Evolutionary conservation across 2,329 filamentous ascomycete species (phyloP), one percentile per base, ranked within the genome.

Genomic region (Penicillium polonicum): DNA sequence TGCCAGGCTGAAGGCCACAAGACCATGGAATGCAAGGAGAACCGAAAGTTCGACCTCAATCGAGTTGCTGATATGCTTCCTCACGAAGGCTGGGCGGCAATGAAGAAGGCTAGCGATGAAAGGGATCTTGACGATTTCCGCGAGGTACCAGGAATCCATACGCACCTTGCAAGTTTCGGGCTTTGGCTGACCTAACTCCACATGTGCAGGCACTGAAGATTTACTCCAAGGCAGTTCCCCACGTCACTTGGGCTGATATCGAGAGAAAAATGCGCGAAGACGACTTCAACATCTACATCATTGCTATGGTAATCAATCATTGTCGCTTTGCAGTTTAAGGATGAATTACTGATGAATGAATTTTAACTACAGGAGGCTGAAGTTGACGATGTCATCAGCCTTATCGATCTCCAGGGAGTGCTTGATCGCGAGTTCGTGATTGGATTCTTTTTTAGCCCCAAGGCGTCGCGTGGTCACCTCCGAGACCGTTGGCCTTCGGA

Each of bases 381-480:
- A 68, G 61, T 74, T 52, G 62, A 66, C 9, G 72, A 76, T 33
- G 77, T 75, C 43, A 78, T 79, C 65, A 83, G 76, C 48, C 74
- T 83, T 25, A 78, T 85, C 61, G 78, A 82, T 59, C 73, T 84
- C 10, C 76, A 83, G 60, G 83, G 83, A 46, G 80, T 82, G 52
- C 64, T 76, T 19, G 77, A 79, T 57, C 79, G 80, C 68, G 78
- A 79, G 59, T 85, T 79, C 57, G 73, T 78, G 27, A 75, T 84
- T 53, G 77, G 77, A 0, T 80, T 82, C 68, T 82, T 78, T 67
- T 78, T 76, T 63, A 76, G 70, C 13, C 60, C 69, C 15, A 79
- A 81, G 60, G 74, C 80, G 5, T 77, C 78, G 59, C 81, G 82
- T 54, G 71, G 71, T 13, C 76, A 72, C 43, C 75, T 81, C 21